Evolutionary conservation across 257 asterid species (phyloP).

Genomic region (Sherardia arvensis): DNA sequence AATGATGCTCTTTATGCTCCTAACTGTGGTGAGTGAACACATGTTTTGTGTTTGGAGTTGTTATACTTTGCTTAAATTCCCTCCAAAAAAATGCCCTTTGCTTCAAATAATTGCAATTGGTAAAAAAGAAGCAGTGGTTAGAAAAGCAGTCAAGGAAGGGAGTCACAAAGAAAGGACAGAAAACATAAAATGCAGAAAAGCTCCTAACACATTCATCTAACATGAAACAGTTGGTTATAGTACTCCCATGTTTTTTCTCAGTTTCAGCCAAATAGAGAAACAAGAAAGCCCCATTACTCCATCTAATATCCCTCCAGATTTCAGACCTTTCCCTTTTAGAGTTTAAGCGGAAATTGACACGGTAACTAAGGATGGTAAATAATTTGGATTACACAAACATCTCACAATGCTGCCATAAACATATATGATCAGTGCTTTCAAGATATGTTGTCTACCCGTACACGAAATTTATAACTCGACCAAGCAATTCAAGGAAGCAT

Average conservation of each 20-base stretch:
- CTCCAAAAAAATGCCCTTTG: too few species aligned
- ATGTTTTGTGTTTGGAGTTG: too few species aligned
- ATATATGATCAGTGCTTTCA: neutral
- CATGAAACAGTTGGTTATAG: neutral
- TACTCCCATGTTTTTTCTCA: neutral
- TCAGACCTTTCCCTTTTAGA: too few species aligned
- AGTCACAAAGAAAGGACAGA: neutral
- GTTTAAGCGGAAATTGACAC: too few species aligned
- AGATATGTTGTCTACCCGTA: neutral
- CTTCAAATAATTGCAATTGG: too few species aligned
- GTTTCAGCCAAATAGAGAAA: slow-evolving; percentile 1
- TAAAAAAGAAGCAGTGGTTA: too few species aligned
- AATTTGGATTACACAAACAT: neutral
- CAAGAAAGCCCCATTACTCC: neutral
- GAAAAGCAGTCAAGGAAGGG: too few species aligned
- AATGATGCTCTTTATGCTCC: too few species aligned
- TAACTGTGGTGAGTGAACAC: too few species aligned
- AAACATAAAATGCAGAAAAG: neutral
- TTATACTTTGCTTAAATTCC: too few species aligned
- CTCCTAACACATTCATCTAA: neutral
- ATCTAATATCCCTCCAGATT: too few species aligned
- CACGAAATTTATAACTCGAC: neutral
- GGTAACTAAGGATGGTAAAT: neutral
- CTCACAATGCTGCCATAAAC: neutral
- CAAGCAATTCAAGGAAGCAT: neutral